Percentiles rank a stretch among this genome's conserved stretches.
These are phyloP conservation scores for Cryptosporidium sp. DNA, from an alignment of 169 alveolate species.

Conservation along the genomic window DNA sequence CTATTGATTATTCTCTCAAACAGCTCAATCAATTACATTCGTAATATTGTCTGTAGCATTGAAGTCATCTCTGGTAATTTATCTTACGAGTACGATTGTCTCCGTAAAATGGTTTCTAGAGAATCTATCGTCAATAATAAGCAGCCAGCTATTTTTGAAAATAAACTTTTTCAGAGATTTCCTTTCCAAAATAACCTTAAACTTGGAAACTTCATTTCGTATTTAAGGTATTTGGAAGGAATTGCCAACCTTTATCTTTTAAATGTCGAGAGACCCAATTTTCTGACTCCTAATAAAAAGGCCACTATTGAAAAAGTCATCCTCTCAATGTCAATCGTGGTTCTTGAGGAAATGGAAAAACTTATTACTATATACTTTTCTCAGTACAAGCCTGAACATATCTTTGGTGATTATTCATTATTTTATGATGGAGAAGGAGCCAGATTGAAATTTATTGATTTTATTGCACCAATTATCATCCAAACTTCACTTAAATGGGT, in stretches of 20 bases:
- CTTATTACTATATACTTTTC: background rate
- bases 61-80: constrained; percentile 2
- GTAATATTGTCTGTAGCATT: background rate
- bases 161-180: background rate
- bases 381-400: background rate
- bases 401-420: background rate
- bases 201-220: constrained; percentile 16
- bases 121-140: background rate
- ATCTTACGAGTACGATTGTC: background rate
- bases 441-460: background rate
- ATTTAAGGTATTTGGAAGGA: constrained; percentile 26
- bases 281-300: constrained; percentile 20
- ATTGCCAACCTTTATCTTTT: constrained; percentile 18
- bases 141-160: background rate
- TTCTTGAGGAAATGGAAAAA: constrained; percentile 13
- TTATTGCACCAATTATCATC: constrained; percentile 18
- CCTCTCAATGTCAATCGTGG: background rate
- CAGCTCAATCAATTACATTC: background rate
- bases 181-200: constrained; percentile 9
- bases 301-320: constrained; percentile 5
- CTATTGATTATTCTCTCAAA: constrained; percentile 19
- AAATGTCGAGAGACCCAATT: constrained; percentile 24
- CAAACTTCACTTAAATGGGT: constrained; percentile 44
- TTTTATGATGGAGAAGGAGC: background rate
- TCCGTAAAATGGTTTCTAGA: background rate